phyloP scores from a whole-genome alignment of 495 filamentous ascomycete genomes.

The Ramalina intermedia region DNA sequence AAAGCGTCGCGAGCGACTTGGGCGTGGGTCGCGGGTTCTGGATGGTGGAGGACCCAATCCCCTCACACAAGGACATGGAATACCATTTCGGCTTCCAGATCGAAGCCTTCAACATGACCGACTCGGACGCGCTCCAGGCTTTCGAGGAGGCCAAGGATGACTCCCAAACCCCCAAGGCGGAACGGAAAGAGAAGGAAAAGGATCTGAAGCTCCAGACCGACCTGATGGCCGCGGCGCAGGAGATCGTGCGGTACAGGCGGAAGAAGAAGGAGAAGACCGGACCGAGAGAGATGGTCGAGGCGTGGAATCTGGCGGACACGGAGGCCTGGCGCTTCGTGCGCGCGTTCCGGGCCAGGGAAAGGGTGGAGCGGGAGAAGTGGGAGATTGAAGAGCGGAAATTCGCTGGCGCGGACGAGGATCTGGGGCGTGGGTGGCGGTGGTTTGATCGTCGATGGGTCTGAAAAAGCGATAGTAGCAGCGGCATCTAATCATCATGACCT shows the following conservation, averaged over 20 bases:
- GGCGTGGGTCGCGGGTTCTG: conserved; percentile 51
- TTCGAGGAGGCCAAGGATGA: background rate
- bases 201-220: conserved; percentile 40
- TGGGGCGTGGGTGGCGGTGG: conserved; percentile 8
- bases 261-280: conserved; percentile 17
- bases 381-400: conserved; percentile 55
- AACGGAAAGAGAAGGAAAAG: conserved; percentile 22
- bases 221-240: conserved; percentile 46
- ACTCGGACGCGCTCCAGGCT: conserved; percentile 5
- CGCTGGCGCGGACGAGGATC: conserved; percentile 28
- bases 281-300: conserved; percentile 41
- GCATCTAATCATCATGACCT: background rate
- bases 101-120: conserved; percentile 26
- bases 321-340: conserved; percentile 87
- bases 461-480: too few species aligned
- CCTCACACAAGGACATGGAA: conserved; percentile 45
- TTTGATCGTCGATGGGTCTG: conserved; percentile 7
- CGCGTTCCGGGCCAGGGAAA: conserved; percentile 48
- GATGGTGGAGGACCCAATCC: conserved; percentile 60
- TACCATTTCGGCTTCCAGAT: conserved; percentile 84
- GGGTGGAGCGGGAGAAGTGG: conserved; percentile 50
- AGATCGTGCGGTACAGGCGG: conserved; percentile 32
- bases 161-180: conserved; percentile 8
- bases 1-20: conserved; percentile 54
- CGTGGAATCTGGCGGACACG: conserved; percentile 86